Percentiles rank a stretch among this genome's conserved stretches.
These are phyloP conservation scores for Bretziella fagacearum DNA, from an alignment of 2,329 filamentous ascomycete species.

Conservation along the genomic window DNA sequence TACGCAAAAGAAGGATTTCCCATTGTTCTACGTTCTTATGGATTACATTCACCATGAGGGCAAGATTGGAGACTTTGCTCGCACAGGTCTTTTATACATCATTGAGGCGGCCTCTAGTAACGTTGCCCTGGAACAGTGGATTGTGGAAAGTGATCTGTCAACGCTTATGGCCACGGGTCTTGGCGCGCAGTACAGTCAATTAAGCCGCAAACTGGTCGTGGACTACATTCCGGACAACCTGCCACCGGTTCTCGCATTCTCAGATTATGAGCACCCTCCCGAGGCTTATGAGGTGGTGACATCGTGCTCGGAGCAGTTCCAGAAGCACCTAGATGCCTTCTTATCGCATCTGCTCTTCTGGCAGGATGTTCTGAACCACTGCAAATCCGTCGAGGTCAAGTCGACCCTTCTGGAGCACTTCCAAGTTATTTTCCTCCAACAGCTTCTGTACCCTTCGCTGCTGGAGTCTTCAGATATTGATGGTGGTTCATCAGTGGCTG, in stretches of 20 bases:
- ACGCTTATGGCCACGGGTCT: conserved; percentile 94
- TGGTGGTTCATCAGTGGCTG: conserved; percentile 88
- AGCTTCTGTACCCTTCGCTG: conserved; percentile 87
- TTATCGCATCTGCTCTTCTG: conserved; percentile 90
- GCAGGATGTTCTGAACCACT: conserved; percentile 96
- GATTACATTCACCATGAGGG: conserved; percentile 96
- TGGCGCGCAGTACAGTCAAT: conserved; percentile 53
- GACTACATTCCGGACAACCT: conserved; percentile 57
- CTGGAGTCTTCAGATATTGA: conserved; percentile 95
- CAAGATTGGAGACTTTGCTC: conserved; percentile 84
- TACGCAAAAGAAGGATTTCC: conserved; percentile 83
- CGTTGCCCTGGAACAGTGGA: conserved; percentile 75
- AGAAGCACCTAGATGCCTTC: conserved; percentile 80
- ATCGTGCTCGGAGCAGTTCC: conserved; percentile 58
- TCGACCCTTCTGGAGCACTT: conserved; percentile 92
- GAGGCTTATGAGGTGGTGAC: conserved; percentile 54
- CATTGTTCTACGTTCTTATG: conserved; percentile 85
- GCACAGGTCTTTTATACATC: conserved; percentile 85
- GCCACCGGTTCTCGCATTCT: conserved; percentile 71
- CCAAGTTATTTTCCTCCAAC: conserved; percentile 87
- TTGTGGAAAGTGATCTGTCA: conserved; percentile 89
- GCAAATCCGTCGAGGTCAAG: conserved; percentile 78
- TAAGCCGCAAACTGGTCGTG: conserved; percentile 65
- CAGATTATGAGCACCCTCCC: conserved; percentile 67
- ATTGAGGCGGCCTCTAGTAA: conserved; percentile 85